Base-by-base conservation (phyloP, 441 rosid species). In the Erodium texanum region DNA sequence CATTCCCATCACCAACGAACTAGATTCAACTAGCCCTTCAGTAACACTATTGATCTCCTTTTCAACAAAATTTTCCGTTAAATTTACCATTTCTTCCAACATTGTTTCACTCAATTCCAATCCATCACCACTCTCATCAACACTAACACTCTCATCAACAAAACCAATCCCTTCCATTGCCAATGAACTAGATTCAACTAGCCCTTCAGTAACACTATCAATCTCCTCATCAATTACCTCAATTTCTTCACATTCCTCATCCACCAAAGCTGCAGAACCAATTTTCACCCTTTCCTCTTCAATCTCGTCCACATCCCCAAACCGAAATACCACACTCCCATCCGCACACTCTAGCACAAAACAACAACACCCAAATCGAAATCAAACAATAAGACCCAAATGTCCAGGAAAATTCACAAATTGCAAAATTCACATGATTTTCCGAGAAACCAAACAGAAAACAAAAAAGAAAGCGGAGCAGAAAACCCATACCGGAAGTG, bases 261-360 rank as follows among this genome's bases (percentile, higher is more conserved):
- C 36, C 36, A 32, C 36, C 36, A 32, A 32, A 32, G 36, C 36
- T 4, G 36, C 29, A 69, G 52, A 14, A 63, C 62, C 72, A 22
- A 70, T 65, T 24, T 66, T 61, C 10, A 59, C n/a, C 73, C 71
- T 75, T 64, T 74, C 78, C 32, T 12, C 16, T 75, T 76, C 70
- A 52, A 71, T 64, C 73, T 86, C 92, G 34, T 68, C 72, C 24
- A 68, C 75, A 73, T 85, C 78, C 24, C 95, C 93, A 56, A 89
- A 91, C 27, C 73, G 77, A 65, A 87, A 91, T 32, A 91, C 68
- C 56, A 85, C 7, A 69, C 87, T 87, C 1, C 92, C 93, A 78
- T 91, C 97, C 2, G 77, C 43, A 2, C 63, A 66, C 74, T 85
- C 97, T 91, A 54, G 50, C 50, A 43, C 50, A 16, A 54, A 16